A percentile compares a stretch with the other conserved stretches of the same genome.
Conservation (phyloP, 2,329 filamentous ascomycete species). For the Aspergillus fructus region DNA sequence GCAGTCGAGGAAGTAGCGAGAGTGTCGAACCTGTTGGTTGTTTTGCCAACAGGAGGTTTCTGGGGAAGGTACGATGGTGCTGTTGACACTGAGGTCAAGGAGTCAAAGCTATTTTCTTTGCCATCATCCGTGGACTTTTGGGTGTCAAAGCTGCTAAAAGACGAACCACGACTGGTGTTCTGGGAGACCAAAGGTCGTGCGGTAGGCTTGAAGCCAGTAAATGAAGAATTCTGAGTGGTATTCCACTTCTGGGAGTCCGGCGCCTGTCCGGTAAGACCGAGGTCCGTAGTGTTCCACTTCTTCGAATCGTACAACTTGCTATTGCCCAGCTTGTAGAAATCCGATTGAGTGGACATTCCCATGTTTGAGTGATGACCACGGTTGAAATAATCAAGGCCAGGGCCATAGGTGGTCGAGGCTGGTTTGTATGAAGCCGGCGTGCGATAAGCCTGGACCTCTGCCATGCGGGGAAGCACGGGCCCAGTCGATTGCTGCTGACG, state of each 20-base stretch:
- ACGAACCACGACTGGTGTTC: conserved; percentile 12
- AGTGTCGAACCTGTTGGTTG: not conserved
- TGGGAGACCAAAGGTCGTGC: not conserved
- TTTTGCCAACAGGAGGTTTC: not conserved
- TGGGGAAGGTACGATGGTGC: conserved; percentile 5
- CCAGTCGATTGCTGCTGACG: not conserved
- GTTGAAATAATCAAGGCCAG: not conserved
- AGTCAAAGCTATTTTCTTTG: conserved; percentile 12
- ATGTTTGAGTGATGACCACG: not conserved
- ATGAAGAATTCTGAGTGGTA: not conserved
- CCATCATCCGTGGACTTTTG: conserved; percentile 9
- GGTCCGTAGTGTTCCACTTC: not conserved
- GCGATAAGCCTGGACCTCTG: not conserved
- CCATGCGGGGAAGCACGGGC: not conserved
- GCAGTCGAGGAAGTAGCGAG: not conserved
- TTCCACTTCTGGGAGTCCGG: not conserved
- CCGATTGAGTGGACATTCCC: not conserved
- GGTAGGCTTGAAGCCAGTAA: not conserved
- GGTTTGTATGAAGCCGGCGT: not conserved
- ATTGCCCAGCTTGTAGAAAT: not conserved
- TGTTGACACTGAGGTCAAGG: conserved; percentile 8
- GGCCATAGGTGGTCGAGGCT: not conserved
- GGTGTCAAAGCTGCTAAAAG: conserved; percentile 11
- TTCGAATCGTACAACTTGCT: not conserved
- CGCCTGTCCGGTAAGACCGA: not conserved